Conservation (phyloP, 305 asterid species). For the Salvia sclarea region DNA sequence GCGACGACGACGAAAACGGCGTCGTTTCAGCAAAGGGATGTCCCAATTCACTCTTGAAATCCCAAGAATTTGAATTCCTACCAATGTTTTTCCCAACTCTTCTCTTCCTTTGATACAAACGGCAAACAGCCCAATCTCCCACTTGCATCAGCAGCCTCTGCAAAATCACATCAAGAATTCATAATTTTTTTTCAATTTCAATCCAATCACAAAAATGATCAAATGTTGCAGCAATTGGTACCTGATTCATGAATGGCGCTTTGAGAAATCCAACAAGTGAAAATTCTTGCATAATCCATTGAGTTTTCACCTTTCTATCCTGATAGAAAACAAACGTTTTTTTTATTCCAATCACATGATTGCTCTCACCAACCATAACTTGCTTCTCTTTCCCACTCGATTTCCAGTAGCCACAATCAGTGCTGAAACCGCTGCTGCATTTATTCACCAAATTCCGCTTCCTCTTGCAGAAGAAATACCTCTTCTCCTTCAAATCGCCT, state of each 20-base stretch:
- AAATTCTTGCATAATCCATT: constrained; percentile 47
- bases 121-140: constrained; percentile 53
- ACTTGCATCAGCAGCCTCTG: constrained; percentile 43
- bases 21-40: constrained; percentile 7
- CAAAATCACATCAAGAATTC: background rate
- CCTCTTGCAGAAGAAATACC: constrained; percentile 46
- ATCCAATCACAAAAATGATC: no score
- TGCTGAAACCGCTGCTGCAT: constrained; percentile 14
- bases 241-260: constrained; percentile 39
- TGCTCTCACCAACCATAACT: constrained; percentile 32
- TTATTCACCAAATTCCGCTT: constrained; percentile 24
- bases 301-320: constrained; percentile 35
- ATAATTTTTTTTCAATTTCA: no score
- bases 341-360: constrained; percentile 37
- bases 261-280: constrained; percentile 36
- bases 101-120: constrained; percentile 35
- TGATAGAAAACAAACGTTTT: constrained; percentile 41
- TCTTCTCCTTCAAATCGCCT: constrained; percentile 55
- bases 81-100: constrained; percentile 1
- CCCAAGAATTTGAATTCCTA: constrained; percentile 23
- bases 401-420: constrained; percentile 56
- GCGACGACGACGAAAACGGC: background rate
- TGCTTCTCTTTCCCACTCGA: constrained; percentile 38
- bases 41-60: constrained; percentile 12
- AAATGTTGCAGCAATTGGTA: background rate